phyloP scores from a whole-genome alignment of 140 eudicot species.

The Oenanthe javanica region DNA sequence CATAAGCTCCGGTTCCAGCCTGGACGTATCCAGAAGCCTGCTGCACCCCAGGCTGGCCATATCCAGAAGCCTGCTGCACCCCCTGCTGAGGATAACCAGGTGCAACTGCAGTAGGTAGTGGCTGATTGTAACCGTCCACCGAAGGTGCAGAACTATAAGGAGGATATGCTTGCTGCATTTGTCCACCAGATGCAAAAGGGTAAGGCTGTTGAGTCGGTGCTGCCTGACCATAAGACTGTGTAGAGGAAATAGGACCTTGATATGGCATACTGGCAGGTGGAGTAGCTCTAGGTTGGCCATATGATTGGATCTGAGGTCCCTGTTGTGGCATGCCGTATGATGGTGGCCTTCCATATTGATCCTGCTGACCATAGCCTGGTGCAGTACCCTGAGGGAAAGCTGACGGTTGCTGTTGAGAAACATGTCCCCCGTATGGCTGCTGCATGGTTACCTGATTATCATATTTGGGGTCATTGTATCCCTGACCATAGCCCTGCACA shows the following conservation, averaged over 20 bases:
- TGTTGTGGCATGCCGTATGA: conserved; percentile 63
- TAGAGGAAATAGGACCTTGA: conserved; percentile 27
- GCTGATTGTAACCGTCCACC: conserved; percentile 47
- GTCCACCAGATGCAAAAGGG: conserved; percentile 20
- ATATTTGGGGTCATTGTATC: conserved; percentile 59
- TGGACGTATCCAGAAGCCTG: conserved; percentile 49
- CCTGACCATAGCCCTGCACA: no score
- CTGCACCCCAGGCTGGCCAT: conserved; percentile 47
- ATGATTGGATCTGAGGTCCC: conserved; percentile 54
- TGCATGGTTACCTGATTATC: conserved; percentile 49
- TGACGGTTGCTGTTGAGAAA: conserved; percentile 44
- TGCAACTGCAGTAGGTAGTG: conserved; percentile 25
- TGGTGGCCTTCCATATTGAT: conserved; percentile 65
- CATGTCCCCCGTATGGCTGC: conserved; percentile 61
- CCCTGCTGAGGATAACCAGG: conserved; percentile 61
- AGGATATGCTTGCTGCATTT: conserved; percentile 52
- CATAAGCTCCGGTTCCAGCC: conserved; percentile 46
- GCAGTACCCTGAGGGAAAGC: conserved; percentile 46
- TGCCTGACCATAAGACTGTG: conserved; percentile 32
- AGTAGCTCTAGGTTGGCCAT: conserved; percentile 48
- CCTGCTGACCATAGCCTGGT: conserved; percentile 57
- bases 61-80: conserved; percentile 58
- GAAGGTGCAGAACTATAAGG: conserved; percentile 42
- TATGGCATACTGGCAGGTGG: conserved; percentile 43
- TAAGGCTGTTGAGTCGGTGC: conserved; percentile 56